phyloP scores from a whole-genome alignment of 2,329 filamentous ascomycete genomes.

The Pseudogymnoascus sp. region DNA sequence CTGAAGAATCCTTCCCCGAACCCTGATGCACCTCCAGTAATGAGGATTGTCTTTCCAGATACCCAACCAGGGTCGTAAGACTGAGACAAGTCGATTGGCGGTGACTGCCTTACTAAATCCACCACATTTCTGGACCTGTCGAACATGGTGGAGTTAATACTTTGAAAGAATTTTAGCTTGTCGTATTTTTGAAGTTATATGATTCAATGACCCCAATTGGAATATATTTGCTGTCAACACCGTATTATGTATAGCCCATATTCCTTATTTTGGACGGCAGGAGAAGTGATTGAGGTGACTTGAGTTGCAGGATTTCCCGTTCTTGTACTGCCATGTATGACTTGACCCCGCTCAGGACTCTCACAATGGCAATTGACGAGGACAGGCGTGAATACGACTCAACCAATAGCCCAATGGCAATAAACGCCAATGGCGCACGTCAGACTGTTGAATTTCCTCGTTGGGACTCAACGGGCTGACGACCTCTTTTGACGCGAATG shows the following conservation, averaged over 20 bases:
- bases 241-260: not conserved
- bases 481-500: not conserved
- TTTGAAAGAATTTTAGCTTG: not conserved
- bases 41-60: constrained; percentile 48
- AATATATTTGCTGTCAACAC: not conserved
- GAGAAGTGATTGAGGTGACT: not conserved
- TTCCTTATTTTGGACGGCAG: not conserved
- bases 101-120: constrained; percentile 17
- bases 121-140: not conserved
- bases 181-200: not conserved
- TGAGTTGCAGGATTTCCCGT: not conserved
- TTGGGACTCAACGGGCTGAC: not conserved
- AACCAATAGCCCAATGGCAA: too few species aligned
- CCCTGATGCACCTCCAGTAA: constrained; percentile 57
- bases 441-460: not conserved
- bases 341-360: not conserved
- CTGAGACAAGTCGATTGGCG: constrained; percentile 37
- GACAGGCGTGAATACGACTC: not conserved
- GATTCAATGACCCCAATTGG: not conserved
- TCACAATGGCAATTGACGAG: not conserved
- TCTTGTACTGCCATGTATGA: not conserved
- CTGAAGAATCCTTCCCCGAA: constrained; percentile 48
- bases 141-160: not conserved
- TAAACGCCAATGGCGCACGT: not conserved
- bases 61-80: constrained; percentile 39